Evolutionary conservation across 2,329 filamentous ascomycete species (phyloP), one percentile per base, ranked within the genome.

Genomic region (Epichloe coenophiala): DNA sequence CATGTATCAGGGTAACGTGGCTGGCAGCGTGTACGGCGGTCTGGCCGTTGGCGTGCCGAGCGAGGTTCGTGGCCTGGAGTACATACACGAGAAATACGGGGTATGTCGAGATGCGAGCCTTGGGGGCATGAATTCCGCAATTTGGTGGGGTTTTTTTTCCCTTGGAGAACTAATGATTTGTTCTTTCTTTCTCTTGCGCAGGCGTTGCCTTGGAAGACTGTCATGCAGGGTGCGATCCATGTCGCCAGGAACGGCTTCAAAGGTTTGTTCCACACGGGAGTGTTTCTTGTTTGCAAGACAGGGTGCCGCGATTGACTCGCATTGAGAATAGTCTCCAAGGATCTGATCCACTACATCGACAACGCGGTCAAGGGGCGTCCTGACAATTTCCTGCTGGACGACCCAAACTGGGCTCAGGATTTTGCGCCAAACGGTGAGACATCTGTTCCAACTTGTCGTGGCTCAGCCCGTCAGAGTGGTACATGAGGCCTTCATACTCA

Each of bases 321-420:
- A 27, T 35, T 19, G 17, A 11, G 8, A 27, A 5, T 51, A 69
- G 77, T 96, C 2, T 86, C 78, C 3, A 71, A 78, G 50, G 91
- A 97, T 62, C 70, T 90, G 21, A 75, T 88, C 21, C 73, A 72
- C 8, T 91, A 91, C 60, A 91, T 95, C 77, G 62, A 71, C 1
- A 70, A 63, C 3, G 77, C 75, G 8, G 59, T 69, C 27, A 48
- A 56, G 6, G 50, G 53, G 4, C 43, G 47, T 12, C 37, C 53
- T 3, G 45, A 19, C 7, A 71, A 88, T 57, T 95, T 95, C 59
- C 69, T 96, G 0, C 70, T 81, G 0, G 73, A 85, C 3, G 81
- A 96, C 51, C 81, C 84, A 0, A 78, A 80, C 3, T 97, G 88
- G 84, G 88, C 90, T 0, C 65, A 86, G 45, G 91, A 96, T 62